Percentiles rank a stretch among this genome's conserved stretches.
Conservation (phyloP, 331 rosid species). For the Erythrophleum ivorense region DNA sequence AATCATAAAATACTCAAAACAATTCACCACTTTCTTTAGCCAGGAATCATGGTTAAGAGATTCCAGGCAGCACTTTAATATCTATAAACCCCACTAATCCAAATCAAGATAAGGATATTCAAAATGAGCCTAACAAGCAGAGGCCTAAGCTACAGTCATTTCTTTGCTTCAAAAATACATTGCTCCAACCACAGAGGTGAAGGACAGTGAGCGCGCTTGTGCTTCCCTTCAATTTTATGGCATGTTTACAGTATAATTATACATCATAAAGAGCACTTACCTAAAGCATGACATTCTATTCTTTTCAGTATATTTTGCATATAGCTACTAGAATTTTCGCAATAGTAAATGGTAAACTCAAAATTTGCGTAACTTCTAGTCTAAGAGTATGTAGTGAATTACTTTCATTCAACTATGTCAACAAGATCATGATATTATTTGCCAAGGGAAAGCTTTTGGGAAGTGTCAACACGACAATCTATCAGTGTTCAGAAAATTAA, state of each 20-base stretch:
- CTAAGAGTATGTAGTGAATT: not conserved
- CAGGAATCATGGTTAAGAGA: not conserved
- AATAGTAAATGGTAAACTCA: not conserved
- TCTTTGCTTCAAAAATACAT: not conserved
- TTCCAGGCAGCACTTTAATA: not conserved
- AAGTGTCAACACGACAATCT: not conserved
- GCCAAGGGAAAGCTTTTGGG: not conserved
- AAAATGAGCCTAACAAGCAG: not conserved
- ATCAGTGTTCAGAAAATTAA: not conserved
- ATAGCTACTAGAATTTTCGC: not conserved
- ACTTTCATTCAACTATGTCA: not conserved
- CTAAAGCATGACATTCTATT: not conserved
- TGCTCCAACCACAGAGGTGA: not conserved
- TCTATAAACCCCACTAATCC: not conserved
- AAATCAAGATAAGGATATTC: not conserved
- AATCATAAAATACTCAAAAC: not conserved
- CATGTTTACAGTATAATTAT: not conserved
- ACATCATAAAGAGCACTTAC: not conserved
- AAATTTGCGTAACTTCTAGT: not conserved
- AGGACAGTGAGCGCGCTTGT: no score
- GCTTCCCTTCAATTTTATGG: not conserved
- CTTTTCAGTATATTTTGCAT: not conserved
- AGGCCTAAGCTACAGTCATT: not conserved
- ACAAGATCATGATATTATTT: not conserved
- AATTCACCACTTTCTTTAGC: not conserved